Evolutionary conservation across 176 grass and related monocot species (phyloP), one percentile per base, ranked within the genome.

Genomic region (Raddia distichophylla): DNA sequence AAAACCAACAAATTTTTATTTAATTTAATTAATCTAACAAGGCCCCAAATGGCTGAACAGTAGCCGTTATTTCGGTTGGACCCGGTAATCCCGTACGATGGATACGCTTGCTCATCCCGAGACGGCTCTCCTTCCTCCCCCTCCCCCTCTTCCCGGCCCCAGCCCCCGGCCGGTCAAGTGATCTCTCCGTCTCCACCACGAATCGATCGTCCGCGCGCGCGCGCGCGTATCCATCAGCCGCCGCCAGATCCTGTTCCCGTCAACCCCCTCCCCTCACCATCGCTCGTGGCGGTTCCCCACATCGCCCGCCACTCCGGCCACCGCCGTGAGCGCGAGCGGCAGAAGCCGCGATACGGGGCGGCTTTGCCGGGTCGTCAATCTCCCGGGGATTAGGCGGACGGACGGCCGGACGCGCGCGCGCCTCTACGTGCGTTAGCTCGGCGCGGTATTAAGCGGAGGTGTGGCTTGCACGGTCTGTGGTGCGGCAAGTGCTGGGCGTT

Each of bases 61-160:
- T 27, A 27, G 72, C 70, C 70, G 80, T 83, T 83, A 83, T 74
- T 83, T 74, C 70, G 0, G 59, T 74, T 83, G 18, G 18, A 10
- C 8, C 8, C 46, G 17, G 37, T 40, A 40, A 40, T 40, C 37
- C 37, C 37, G 37, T 40, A 40, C 37, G 37, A 40, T 40, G 2
- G 37, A 40, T 40, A 5, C 51, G 5, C 22, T 72, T 54, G 58
- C 12, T 61, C 22, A 83, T 44, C 33, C 60, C 70, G 70, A 55
- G 48, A 83, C 71, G 81, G 13, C 70, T 83, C 33, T 60, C 59
- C 69, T 15, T 46, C 14, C 45, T 80, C 43, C 52, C 20, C 27
- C 65, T 40, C 9, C 27, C 27, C 27, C 27, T 27, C 27, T 27
- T 27, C 27, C 27, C n/a, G n/a, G n/a, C n/a, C 27, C 27, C 27